These are phyloP conservation scores for Eutypa lata DNA, from an alignment of 2,329 filamentous ascomycete genomes.

Conservation along the genomic window DNA sequence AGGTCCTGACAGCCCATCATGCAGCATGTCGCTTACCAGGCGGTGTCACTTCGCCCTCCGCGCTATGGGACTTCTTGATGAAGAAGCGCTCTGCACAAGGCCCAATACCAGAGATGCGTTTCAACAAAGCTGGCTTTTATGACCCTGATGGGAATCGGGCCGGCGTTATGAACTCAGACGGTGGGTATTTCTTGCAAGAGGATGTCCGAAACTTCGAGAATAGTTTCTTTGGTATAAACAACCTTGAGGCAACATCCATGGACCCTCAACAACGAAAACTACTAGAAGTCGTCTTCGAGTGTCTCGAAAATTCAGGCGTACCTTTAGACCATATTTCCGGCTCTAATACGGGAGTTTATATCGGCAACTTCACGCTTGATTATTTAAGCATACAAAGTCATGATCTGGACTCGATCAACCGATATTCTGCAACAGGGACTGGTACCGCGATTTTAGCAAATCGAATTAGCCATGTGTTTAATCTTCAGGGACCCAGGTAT, in stretches of 20 bases:
- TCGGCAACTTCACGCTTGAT: constrained; percentile 24
- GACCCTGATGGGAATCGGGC: constrained; percentile 7
- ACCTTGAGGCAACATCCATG: constrained; percentile 25
- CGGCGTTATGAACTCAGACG: constrained; percentile 8
- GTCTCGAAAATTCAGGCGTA: constrained; percentile 15
- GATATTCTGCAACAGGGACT: constrained; percentile 24
- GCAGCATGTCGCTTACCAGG: constrained; percentile 22
- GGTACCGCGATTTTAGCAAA: constrained; percentile 26
- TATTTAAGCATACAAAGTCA: constrained; percentile 9
- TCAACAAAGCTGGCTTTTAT: constrained; percentile 18
- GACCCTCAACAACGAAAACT: constrained; percentile 30
- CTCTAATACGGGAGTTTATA: constrained; percentile 16
- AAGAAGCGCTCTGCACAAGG: constrained; percentile 13
- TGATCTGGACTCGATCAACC: constrained; percentile 20
- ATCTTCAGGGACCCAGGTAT: constrained; percentile 26
- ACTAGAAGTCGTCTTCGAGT: constrained; percentile 34
- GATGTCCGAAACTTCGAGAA: constrained; percentile 24
- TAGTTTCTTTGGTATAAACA: constrained; percentile 27
- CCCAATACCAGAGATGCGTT: constrained; percentile 10
- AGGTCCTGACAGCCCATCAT: too few relatives aligned
- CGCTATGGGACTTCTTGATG: constrained; percentile 19
- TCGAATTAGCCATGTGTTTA: constrained; percentile 30
- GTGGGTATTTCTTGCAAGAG: constrained; percentile 27
- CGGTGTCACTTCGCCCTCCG: constrained; percentile 6
- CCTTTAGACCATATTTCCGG: constrained; percentile 8